A percentile compares a stretch with the other conserved stretches of the same genome.
Evolutionary conservation across 2,329 filamentous ascomycete genomes (phyloP).

Genomic region (Botryotinia calthae): DNA sequence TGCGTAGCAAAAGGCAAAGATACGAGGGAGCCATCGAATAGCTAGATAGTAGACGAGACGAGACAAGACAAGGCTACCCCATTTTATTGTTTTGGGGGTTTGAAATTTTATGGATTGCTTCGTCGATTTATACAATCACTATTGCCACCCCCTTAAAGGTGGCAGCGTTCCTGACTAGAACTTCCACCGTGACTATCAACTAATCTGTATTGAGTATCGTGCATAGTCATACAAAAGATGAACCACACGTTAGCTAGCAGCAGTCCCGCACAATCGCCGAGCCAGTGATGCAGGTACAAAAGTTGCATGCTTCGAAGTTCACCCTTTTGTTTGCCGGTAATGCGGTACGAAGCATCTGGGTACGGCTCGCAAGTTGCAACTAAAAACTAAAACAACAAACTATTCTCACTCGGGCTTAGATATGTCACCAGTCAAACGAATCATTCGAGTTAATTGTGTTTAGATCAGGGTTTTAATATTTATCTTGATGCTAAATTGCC

Average conservation of each 20-base stretch:
- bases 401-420: background rate
- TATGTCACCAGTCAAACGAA: constrained; percentile 2
- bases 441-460: background rate
- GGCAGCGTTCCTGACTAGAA: constrained; percentile 18
- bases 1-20: background rate
- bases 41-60: background rate
- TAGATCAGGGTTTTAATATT: background rate
- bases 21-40: constrained; percentile 9
- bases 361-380: constrained; percentile 6
- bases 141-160: constrained; percentile 9
- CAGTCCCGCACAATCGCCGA: constrained; percentile 13
- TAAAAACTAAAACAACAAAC: constrained; percentile 9
- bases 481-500: background rate
- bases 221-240: constrained; percentile 14
- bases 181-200: background rate
- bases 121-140: background rate
- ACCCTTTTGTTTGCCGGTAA: constrained; percentile 19
- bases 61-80: constrained; percentile 3
- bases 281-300: constrained; percentile 10
- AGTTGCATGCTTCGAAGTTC: constrained; percentile 12
- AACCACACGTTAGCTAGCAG: constrained; percentile 1
- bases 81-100: background rate
- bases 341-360: constrained; percentile 11
- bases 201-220: constrained; percentile 1
- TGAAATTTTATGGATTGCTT: background rate